Base-by-base conservation (phyloP, 768 basidiomycete genomes). In the Leucocoprinus birnbaumii region DNA sequence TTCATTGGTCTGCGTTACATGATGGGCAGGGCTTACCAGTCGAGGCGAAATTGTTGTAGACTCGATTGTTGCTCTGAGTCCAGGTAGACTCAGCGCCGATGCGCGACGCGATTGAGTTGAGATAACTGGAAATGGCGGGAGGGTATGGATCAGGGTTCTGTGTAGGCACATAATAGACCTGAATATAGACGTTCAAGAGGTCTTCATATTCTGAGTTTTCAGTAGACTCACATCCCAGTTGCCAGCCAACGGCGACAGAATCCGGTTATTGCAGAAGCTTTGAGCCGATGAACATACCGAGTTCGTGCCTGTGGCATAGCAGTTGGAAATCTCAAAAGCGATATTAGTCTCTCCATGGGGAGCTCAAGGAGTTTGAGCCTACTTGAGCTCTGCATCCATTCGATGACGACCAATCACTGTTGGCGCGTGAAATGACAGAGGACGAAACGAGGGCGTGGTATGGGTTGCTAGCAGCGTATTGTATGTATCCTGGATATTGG, bases 401-500 rank as follows among this genome's bases (percentile, higher is more conserved):
- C 0, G 72, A 62, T 18, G 65, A 57, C n/a, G 66, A 70, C 71
- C 71, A 84, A 41, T 76, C 69, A 0, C 59, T 70, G 59, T 77
- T 80, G 0, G 78, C 82, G 1, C 61, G 62, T 0, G 62, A 49
- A 46, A 84, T 72, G 1, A 71, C 72, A 3, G 74, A 71, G 2
- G 61, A 25, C 0, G 75, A 75, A 4, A 84, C 82, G 3, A 84
- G 71, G 0, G 81, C 60, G 56, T 84, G 79, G 62, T 85, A 85
- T 43, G 80, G 74, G 63, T 85, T 86, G 3, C 67, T 74, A 3
- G 65, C 71, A 1, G 85, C 80, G 57, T 86, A 87, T 4, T 64
- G 65, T 31, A 84, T 71, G 56, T 83, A 84, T 9, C 80, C 80
- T 3, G 82, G 78, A 61, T 85, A 86, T 67, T 85, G 84, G 1